These are phyloP conservation scores for Chytriomyces hyalinus DNA, from an alignment of 192 early-diverging fungal species.

Conservation along the genomic window DNA sequence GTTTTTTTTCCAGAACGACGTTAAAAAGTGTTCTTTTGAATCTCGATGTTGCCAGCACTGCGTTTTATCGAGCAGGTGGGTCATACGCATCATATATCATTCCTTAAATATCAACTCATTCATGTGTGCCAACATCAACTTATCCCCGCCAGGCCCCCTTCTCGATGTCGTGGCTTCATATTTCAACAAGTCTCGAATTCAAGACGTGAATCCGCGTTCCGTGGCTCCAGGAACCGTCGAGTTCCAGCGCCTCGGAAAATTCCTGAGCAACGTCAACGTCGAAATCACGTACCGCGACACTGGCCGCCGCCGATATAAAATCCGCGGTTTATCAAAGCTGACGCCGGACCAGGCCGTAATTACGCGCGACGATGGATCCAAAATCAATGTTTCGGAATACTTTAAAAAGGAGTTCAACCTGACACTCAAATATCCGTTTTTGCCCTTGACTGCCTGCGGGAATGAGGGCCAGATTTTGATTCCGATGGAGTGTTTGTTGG, in stretches of 20 bases:
- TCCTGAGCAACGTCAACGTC: not conserved
- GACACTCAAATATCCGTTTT: constrained; percentile 9
- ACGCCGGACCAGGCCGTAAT: not conserved
- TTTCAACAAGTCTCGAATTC: constrained; percentile 19
- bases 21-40: constrained; percentile 10
- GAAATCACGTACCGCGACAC: not conserved
- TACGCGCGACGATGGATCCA: not conserved
- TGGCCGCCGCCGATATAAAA: not conserved
- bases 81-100: too few species aligned
- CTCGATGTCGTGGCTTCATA: not conserved
- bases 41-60: constrained; percentile 19
- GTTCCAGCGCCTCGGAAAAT: constrained; percentile 20
- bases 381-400: constrained; percentile 47
- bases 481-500: constrained; percentile 35
- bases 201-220: not conserved
- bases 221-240: not conserved
- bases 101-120: not conserved
- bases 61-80: constrained; percentile 13
- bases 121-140: constrained; percentile 17
- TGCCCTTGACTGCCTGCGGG: constrained; percentile 10
- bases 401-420: constrained; percentile 36
- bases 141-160: not conserved
- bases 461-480: constrained; percentile 30
- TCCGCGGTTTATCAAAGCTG: constrained; percentile 1
- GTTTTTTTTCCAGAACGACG: constrained; percentile 18